These are phyloP conservation scores for Populus hybrid DNA, from an alignment of 441 rosid genomes.

Conservation along the genomic window DNA sequence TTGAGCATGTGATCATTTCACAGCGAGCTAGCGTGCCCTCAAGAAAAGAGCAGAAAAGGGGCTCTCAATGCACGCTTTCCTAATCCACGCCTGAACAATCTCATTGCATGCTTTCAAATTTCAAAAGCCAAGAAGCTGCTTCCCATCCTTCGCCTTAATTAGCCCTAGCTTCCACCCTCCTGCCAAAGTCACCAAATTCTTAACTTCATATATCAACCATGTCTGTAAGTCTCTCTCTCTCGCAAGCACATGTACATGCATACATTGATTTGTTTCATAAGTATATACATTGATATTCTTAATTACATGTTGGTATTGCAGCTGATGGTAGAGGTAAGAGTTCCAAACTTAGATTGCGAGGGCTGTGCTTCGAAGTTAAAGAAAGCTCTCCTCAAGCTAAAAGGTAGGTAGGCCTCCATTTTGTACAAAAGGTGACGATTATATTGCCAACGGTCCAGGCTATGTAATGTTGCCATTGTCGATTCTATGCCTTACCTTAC, in stretches of 20 bases:
- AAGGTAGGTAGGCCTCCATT: constrained; percentile 43
- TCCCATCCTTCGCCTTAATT: not conserved
- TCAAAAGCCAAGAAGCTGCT: constrained; percentile 30
- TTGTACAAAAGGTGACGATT: not conserved
- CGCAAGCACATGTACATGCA: too few relatives aligned
- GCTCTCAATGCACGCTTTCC: constrained; percentile 28
- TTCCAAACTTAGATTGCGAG: constrained; percentile 84
- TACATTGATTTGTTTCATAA: too few relatives aligned
- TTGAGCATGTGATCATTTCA: not conserved
- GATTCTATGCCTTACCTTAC: not conserved
- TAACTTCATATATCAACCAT: constrained; percentile 9
- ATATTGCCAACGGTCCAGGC: not conserved
- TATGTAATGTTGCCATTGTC: not conserved
- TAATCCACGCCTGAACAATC: constrained; percentile 32
- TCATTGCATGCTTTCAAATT: constrained; percentile 24
- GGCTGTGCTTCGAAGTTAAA: constrained; percentile 87
- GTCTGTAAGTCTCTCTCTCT: constrained; percentile 36
- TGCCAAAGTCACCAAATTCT: too few relatives aligned
- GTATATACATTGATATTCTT: not conserved
- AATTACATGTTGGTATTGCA: constrained; percentile 23
- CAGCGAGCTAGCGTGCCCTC: not conserved
- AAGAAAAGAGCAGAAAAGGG: not conserved
- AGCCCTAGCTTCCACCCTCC: not conserved
- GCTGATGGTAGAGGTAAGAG: constrained; percentile 78
- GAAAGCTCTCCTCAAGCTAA: constrained; percentile 79